Base-by-base conservation (phyloP, 306 rosid species). In the Vigna reflexopilosa region DNA sequence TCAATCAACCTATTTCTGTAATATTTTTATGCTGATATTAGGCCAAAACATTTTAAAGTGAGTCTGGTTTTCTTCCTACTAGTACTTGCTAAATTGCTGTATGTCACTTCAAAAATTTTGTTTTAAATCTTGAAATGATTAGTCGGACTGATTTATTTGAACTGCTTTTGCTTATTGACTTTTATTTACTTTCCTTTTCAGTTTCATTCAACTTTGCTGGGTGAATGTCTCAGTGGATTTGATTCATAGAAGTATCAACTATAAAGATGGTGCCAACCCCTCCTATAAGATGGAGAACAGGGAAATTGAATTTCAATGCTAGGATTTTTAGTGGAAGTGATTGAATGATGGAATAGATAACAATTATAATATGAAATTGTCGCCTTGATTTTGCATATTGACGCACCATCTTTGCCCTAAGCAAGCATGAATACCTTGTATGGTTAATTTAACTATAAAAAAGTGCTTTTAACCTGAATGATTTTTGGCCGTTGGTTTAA, bases 191-290 rank as follows among this genome's bases (percentile, higher is more conserved):
- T 63, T 19, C 4, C 2, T 16, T 19, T 56, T 67, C 73, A 81
- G 80, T 16, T 19, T 73, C 51, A 12, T 58, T 62, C 45, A 70
- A 32, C 45, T 65, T 64, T 65, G 10, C 69, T 80, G 63, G 68
- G 56, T 76, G 54, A 54, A 42, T 36, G 3, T 24, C 58, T 16
- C 34, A 38, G 66, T 68, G 48, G 54, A 70, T 48, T 16, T 70
- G 77, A 34, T n/a, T 52, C 40, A 17, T 50, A 28, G 15, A 42
- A 30, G 34, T 30, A 54, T 66, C 28, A 6, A 75, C 38, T 47
- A 20, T 11, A 26, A 68, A 1, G 16, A 68, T 58, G 47, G 26
- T 51, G 9, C 5, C 13, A 42, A 50, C 32, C 34, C 54, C 45
- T 50, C 63, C 19, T 5, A 63, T 30, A 30, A 57, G 13, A 45